Base-by-base conservation (phyloP, 1,139 yeast genomes). In the Schwanniomyces etchellsii region DNA sequence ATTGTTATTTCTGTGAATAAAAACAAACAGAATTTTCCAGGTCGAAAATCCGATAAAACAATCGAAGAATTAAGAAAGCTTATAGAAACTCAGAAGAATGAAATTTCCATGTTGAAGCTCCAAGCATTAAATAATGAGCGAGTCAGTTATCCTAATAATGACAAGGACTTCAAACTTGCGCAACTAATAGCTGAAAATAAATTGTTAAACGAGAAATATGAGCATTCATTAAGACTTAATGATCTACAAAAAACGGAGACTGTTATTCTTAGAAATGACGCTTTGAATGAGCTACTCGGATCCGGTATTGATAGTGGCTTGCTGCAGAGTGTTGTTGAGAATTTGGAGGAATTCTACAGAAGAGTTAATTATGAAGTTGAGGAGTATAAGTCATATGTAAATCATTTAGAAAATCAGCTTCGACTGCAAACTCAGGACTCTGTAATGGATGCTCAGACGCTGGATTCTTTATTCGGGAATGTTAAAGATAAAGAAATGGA, bases 1-100 rank as follows among this genome's bases (percentile, higher is more conserved):
- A 78, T 88, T 31, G 70, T 77, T 7, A 71, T 88, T 40, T 71
- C 68, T 34, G 95, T 85, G 5, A 74, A 74, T 36, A 77, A 71
- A 41, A 73, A 68, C 37, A 39, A 52, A 15, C 33, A 47, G 15
- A 35, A 38, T 9, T 31, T 56, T 6, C 45, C 55, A 6, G 66
- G 58, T 26, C 51, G 48, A 2, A 81, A 73, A 16, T 62, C 73
- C 13, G 62, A 61, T 30, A 58, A 54, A 32, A 44, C 70, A 14
- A 67, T 77, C 14, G 73, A 65, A 32, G 73, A 68, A 28, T 55
- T 76, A 35, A 48, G 63, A 28, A 50, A 50, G 26, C 71, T 74
- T 4, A 60, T 74, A 22, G 74, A 68, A 29, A 39, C 42, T 3
- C 77, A 71, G 44, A 59, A 54, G 35, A 47, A 48, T 22, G 75